A percentile compares a stretch with the other conserved stretches of the same genome.
Evolutionary conservation across 805 yeast species (phyloP).

Genomic region (Yamadazyma akitaensis): DNA sequence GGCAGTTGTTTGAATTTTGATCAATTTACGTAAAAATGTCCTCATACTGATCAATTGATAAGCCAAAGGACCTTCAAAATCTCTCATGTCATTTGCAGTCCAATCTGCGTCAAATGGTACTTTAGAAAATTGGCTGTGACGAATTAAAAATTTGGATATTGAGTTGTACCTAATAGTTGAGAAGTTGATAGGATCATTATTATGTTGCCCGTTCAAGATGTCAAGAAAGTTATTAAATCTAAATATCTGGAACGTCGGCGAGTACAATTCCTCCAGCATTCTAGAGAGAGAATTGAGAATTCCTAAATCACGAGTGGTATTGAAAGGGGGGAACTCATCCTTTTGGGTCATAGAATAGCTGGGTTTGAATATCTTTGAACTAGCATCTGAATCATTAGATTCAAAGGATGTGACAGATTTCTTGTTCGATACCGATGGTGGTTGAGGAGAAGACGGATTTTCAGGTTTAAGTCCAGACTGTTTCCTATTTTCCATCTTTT

Average conservation of each 20-base stretch:
- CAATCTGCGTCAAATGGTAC: slow-evolving; percentile 18
- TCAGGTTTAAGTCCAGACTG: not conserved
- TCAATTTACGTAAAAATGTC: slow-evolving; percentile 23
- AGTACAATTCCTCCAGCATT: slow-evolving; percentile 19
- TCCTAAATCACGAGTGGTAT: slow-evolving; percentile 19
- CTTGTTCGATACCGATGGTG: not conserved
- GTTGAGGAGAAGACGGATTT: not conserved
- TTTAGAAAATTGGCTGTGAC: slow-evolving; percentile 17
- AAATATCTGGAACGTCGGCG: slow-evolving; percentile 28
- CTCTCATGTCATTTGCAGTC: slow-evolving; percentile 19
- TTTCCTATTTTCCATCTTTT: not conserved
- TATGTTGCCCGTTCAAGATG: slow-evolving; percentile 27
- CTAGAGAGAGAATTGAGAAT: slow-evolving; percentile 24
- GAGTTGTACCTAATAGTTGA: slow-evolving; percentile 22
- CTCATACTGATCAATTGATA: slow-evolving; percentile 27
- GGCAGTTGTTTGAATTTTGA: slow-evolving; percentile 14
- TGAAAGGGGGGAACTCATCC: slow-evolving; percentile 11
- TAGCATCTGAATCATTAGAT: slow-evolving; percentile 1
- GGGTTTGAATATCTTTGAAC: slow-evolving; percentile 14
- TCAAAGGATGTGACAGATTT: not conserved
- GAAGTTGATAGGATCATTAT: slow-evolving; percentile 37
- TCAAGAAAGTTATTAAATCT: slow-evolving; percentile 32
- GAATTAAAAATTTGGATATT: slow-evolving; percentile 12
- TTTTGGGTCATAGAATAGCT: slow-evolving; percentile 11
- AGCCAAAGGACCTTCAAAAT: slow-evolving; percentile 30